Base-by-base conservation (phyloP, 495 filamentous ascomycete species). In the Amniculicola lignicola region DNA sequence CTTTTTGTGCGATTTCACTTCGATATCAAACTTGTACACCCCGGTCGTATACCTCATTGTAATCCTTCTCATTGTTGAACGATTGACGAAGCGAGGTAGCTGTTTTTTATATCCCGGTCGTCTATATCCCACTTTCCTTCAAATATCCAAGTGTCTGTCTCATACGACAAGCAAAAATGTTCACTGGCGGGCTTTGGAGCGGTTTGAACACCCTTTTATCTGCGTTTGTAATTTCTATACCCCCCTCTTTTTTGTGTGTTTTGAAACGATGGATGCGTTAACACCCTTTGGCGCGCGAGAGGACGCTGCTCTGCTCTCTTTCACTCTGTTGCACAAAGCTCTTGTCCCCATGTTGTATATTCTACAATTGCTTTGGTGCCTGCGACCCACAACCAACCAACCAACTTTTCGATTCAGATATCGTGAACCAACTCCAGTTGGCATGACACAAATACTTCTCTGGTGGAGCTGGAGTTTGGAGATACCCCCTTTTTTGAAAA, bases 401-500 rank as follows among this genome's bases (percentile, higher is more conserved):
- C n/a, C n/a, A n/a, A n/a, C n/a, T n/a, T n/a, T n/a, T n/a, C n/a
- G n/a, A n/a, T n/a, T n/a, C 23, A 41, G 36, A 31, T 21, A 37
- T 31, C 11, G 39, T 25, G 21, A 46, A 23, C 14, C 18, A 43
- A 10, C n/a, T 14, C 4, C 44, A 43, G 35, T 6, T 2, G 1
- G 12, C 54, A 51, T 31, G 24, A 42, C 23, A 51, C 44, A 50
- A 50, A 14, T 42, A 54, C 47, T 61, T 61, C 57, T 61, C 57
- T 61, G 57, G 57, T 61, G 57, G 57, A 61, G 57, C 57, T 61
- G 57, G 57, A 61, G 57, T 61, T 61, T 61, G 57, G 57, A 45
- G 57, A 61, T 61, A 61, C 57, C 57, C 57, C 50, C 28, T 61
- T 61, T 53, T 51, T 38, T 19, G n/a, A n/a, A n/a, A n/a, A n/a